Evolutionary conservation across 768 basidiomycete genomes (phyloP).

Genomic region (Podaxis carcinomalis): DNA sequence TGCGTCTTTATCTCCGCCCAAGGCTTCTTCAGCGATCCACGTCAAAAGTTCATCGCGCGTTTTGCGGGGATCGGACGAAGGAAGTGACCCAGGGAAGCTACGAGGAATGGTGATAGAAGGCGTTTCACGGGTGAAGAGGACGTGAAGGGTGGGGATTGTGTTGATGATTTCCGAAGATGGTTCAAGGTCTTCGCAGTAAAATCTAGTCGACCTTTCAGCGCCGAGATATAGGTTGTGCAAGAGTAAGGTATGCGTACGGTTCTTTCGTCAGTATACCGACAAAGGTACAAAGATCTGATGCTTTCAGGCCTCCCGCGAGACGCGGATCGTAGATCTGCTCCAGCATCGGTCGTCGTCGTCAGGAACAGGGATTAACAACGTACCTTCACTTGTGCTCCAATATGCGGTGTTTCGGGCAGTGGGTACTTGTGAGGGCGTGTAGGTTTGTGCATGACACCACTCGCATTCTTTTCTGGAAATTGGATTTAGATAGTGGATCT

Average conservation of each 20-base stretch:
- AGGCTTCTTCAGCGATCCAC: slow-evolving; percentile 70
- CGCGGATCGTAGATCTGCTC: slow-evolving; percentile 54
- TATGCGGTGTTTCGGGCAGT: slow-evolving; percentile 42
- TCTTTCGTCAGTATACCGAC: slow-evolving; percentile 72
- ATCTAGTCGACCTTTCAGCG: slow-evolving; percentile 17
- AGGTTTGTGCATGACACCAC: slow-evolving; percentile 16
- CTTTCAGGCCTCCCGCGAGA: slow-evolving; percentile 42
- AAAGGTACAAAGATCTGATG: slow-evolving; percentile 64
- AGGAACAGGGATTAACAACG: background rate
- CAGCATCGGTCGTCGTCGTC: background rate
- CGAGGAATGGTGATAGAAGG: slow-evolving; percentile 35
- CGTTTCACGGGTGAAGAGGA: slow-evolving; percentile 48
- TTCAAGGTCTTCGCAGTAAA: slow-evolving; percentile 37
- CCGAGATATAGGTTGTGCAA: slow-evolving; percentile 9
- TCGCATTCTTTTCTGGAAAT: background rate
- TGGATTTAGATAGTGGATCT: background rate
- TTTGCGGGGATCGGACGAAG: slow-evolving; percentile 14
- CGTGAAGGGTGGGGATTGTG: slow-evolving; percentile 64
- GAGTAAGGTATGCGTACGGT: slow-evolving; percentile 38
- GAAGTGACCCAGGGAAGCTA: slow-evolving; percentile 26
- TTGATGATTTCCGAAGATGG: slow-evolving; percentile 23
- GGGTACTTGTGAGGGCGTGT: slow-evolving; percentile 62
- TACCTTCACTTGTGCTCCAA: slow-evolving; percentile 76
- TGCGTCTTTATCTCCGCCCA: slow-evolving; percentile 63
- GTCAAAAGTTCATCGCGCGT: slow-evolving; percentile 52